Evolutionary conservation across 352 stramenopile genomes (phyloP), one percentile per base, ranked within the genome.

Genomic region (Phytophthora constricta): DNA sequence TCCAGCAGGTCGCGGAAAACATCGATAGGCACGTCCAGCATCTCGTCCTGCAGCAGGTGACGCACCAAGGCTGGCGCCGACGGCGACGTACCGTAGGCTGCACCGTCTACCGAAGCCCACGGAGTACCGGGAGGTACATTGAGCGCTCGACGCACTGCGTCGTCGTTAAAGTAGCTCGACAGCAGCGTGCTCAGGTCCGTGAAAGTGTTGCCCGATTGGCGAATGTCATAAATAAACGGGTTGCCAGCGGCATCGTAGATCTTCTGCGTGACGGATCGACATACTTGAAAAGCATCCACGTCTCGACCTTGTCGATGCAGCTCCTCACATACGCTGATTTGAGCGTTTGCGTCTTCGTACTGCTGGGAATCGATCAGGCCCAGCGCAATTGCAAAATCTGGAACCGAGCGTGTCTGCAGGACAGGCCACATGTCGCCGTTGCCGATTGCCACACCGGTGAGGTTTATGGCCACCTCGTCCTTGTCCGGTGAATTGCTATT

Each of bases 381-480:
- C 43, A 95, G 73, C 10, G 87, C 81, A 25, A 95, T 88, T 1
- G 87, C 85, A 62, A 90, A 95, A 64, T 95, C 87, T 22, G 87
- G 83, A 10, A 95, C 83, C 0, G 82, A 92, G 2, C 82, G 79
- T n/a, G 87, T 90, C 59, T 95, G 87, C 33, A 95, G 55, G 27
- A 95, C 82, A 2, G 87, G 87, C 85, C 86, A 93, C 83, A 95
- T 96, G 27, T 86, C 58, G 17, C 90, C 87, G 68, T 98, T 97
- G 37, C 95, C 95, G 52, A 98, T 89, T 2, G 92, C 92, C 39
- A 98, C 72, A 10, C 95, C 95, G 46, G 87, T 81, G 23, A 98
- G 70, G 47, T 95, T 89, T 31, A 97, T 79, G 8, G 52, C 45
- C 9, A 84, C 62, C 42, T 84, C 87, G 11, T 65, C 31, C 11